Percentiles rank a stretch among this genome's conserved stretches.
phyloP scores from a whole-genome alignment of 2,329 filamentous ascomycete species.

The Graphiopsis chlorocephala region DNA sequence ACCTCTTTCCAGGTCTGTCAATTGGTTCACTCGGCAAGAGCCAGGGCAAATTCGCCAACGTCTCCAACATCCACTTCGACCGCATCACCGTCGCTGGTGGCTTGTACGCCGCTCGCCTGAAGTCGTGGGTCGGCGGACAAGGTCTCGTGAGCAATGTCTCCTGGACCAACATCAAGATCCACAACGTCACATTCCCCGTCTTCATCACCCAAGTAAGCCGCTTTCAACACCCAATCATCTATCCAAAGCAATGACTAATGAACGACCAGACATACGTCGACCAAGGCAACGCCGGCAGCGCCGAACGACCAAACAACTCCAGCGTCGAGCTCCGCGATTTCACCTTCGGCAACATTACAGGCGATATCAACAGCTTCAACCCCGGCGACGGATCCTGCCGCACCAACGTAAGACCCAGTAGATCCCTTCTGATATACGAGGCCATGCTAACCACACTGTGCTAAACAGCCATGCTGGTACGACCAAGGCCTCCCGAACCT shows the following conservation, averaged over 20 bases:
- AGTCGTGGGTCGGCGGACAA: constrained; percentile 44
- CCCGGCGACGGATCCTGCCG: constrained; percentile 46
- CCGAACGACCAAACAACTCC: constrained; percentile 37
- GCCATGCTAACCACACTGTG: neutral
- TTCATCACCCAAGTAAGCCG: constrained; percentile 37
- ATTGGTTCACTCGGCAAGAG: constrained; percentile 45
- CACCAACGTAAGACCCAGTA: constrained; percentile 27
- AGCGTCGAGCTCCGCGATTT: constrained; percentile 45
- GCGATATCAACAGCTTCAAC: constrained; percentile 42
- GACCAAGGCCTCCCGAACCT: constrained; percentile 39
- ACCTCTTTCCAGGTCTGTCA: constrained; percentile 31
- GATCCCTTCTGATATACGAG: neutral
- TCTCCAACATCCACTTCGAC: constrained; percentile 44
- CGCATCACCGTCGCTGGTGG: constrained; percentile 43
- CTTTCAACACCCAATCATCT: neutral
- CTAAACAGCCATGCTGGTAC: constrained; percentile 44
- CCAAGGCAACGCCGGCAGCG: constrained; percentile 35
- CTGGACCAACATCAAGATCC: constrained; percentile 44
- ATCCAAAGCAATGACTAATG: neutral
- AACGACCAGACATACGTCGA: constrained; percentile 41
- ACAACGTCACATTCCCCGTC: constrained; percentile 48
- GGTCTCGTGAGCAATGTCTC: constrained; percentile 44
- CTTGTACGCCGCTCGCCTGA: constrained; percentile 45
- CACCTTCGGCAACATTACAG: constrained; percentile 41
- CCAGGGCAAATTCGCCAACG: constrained; percentile 37